Conservation (phyloP, 2,329 filamentous ascomycete genomes). For the Trichoderma guizhouense region DNA sequence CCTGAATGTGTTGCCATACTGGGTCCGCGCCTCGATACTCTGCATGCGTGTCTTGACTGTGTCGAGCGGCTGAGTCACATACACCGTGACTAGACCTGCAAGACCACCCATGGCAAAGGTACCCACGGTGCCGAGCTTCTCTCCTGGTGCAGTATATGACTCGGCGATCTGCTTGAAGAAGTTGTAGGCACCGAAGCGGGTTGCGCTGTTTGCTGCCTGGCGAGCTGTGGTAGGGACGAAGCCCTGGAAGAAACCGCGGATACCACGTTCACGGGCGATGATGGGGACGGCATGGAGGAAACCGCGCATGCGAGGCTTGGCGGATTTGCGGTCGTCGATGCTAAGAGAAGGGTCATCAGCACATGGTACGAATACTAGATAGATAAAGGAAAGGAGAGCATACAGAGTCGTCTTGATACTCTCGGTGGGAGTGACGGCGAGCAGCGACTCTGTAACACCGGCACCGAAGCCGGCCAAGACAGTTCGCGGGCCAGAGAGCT, state of each 20-base stretch:
- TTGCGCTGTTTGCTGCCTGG: constrained; percentile 91
- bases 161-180: constrained; percentile 86
- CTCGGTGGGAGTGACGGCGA: constrained; percentile 95
- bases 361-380: background rate
- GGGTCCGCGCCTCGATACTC: constrained; percentile 75
- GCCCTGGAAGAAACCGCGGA: constrained; percentile 94
- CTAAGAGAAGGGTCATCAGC: constrained; percentile 39
- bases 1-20: constrained; percentile 84
- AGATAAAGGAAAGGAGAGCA: background rate
- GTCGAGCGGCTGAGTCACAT: constrained; percentile 71
- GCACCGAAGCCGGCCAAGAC: constrained; percentile 93
- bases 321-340: constrained; percentile 89
- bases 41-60: constrained; percentile 99
- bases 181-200: constrained; percentile 87
- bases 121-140: constrained; percentile 83
- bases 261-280: constrained; percentile 81
- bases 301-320: constrained; percentile 81
- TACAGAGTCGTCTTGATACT: constrained; percentile 96
- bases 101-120: constrained; percentile 90
- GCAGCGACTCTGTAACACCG: constrained; percentile 85
- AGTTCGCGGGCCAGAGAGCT: constrained; percentile 84
- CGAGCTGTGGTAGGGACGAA: constrained; percentile 92
- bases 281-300: constrained; percentile 87
- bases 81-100: constrained; percentile 89
- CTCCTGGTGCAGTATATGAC: constrained; percentile 87